A percentile compares a stretch with the other conserved stretches of the same genome.
Evolutionary conservation across 2,329 filamentous ascomycete genomes (phyloP).

Genomic region (Pestalotiopsis sp.): DNA sequence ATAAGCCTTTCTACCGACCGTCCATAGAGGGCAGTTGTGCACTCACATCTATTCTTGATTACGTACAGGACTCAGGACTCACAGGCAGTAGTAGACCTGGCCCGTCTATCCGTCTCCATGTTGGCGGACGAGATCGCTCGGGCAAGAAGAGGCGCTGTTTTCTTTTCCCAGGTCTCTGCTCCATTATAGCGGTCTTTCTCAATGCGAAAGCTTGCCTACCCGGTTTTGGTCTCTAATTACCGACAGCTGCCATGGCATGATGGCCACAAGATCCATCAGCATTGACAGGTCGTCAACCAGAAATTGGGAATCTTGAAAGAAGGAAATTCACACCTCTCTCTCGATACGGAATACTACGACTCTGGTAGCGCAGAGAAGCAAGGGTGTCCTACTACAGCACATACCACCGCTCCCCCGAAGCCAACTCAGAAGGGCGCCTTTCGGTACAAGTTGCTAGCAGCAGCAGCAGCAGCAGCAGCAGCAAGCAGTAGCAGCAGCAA

Average conservation of each 20-base stretch:
- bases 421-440: not conserved
- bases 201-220: not conserved
- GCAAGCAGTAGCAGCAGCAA: not conserved
- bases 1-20: not conserved
- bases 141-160: not conserved
- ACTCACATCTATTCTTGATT: not conserved
- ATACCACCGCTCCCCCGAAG: not conserved
- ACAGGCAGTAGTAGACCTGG: not conserved
- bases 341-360: not conserved
- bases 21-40: conserved; percentile 3
- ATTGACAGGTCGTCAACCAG: conserved; percentile 3
- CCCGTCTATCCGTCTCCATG: not conserved
- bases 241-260: not conserved
- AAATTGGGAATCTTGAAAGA: not conserved
- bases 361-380: not conserved
- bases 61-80: not conserved
- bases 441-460: conserved; percentile 10
- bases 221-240: conserved; percentile 11
- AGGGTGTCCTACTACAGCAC: not conserved
- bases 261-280: not conserved
- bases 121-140: not conserved
- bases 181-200: conserved; percentile 4
- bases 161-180: not conserved
- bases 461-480: not conserved
- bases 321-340: not conserved